Percentiles rank a stretch among this genome's conserved stretches.
Evolutionary conservation across 108 stramenopile species (phyloP).

Genomic region (Parmales sp.): DNA sequence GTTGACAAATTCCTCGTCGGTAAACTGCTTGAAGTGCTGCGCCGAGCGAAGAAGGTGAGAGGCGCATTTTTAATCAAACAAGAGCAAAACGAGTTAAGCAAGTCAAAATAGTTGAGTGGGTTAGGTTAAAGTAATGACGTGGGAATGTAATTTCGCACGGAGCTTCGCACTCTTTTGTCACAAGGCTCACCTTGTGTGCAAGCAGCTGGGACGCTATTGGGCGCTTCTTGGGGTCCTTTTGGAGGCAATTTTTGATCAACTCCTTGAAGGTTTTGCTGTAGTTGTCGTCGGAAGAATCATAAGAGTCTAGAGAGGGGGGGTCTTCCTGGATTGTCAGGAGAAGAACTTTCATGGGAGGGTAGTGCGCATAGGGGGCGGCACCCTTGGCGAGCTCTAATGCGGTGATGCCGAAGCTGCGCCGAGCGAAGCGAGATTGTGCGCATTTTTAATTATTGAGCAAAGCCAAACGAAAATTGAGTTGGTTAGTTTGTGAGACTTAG

Average conservation of each 20-base stretch:
- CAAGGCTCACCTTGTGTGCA: constrained; percentile 30
- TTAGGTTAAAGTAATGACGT: too few species aligned
- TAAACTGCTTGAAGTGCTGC: constrained; percentile 22
- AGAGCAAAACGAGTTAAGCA: too few species aligned
- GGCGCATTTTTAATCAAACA: too few species aligned
- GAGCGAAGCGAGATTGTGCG: too few species aligned
- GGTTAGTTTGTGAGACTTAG: too few species aligned
- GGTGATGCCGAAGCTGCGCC: constrained; percentile 93
- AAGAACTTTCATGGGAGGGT: constrained; percentile 92
- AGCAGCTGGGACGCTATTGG: constrained; percentile 56
- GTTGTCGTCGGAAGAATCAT: constrained; percentile 41
- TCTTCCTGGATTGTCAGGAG: constrained; percentile 90
- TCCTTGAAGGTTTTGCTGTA: constrained; percentile 20
- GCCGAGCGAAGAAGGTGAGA: too few species aligned
- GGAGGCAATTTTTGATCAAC: constrained; percentile 47
- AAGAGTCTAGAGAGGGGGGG: constrained; percentile 77
- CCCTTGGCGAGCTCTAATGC: constrained; percentile 97
- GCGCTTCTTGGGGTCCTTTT: constrained; percentile 69
- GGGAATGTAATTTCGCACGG: too few species aligned
- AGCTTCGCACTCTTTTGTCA: too few species aligned
- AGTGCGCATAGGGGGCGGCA: constrained; percentile 91
- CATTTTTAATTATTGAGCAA: too few species aligned
- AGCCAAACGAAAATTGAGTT: too few species aligned
- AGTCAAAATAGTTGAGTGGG: too few species aligned
- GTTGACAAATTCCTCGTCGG: constrained; percentile 4